Evolutionary conservation across 2,329 filamentous ascomycete species (phyloP).

Genomic region (Alternaria conjuncta): DNA sequence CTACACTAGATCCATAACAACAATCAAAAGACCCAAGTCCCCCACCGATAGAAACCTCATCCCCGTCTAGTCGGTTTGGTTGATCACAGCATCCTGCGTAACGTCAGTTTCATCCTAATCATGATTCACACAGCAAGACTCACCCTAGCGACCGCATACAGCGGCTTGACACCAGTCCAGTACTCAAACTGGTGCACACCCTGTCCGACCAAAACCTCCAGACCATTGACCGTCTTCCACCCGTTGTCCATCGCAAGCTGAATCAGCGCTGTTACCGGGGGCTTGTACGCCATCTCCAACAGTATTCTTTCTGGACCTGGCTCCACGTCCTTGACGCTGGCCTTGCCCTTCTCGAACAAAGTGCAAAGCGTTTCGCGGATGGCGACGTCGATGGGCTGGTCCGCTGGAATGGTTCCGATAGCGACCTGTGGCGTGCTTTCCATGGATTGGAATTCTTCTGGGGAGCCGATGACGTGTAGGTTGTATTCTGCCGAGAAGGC

Average conservation of each 20-base stretch:
- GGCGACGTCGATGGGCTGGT: slow-evolving; percentile 76
- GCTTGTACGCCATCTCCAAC: slow-evolving; percentile 97
- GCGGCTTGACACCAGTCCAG: slow-evolving; percentile 81
- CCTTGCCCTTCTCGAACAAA: slow-evolving; percentile 54
- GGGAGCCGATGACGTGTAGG: slow-evolving; percentile 61
- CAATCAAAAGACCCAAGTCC: background rate
- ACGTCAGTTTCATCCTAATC: slow-evolving; percentile 4
- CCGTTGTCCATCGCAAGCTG: slow-evolving; percentile 76
- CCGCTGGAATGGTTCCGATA: slow-evolving; percentile 89
- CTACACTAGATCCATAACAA: background rate
- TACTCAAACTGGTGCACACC: slow-evolving; percentile 83
- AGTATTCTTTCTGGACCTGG: slow-evolving; percentile 60
- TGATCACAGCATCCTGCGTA: slow-evolving; percentile 24
- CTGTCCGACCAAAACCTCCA: slow-evolving; percentile 89
- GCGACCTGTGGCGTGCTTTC: slow-evolving; percentile 69
- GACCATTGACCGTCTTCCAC: slow-evolving; percentile 83
- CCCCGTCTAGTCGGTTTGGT: slow-evolving; percentile 10
- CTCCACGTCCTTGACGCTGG: slow-evolving; percentile 14
- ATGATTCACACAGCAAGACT: slow-evolving; percentile 27
- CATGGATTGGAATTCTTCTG: slow-evolving; percentile 54
- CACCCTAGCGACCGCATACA: slow-evolving; percentile 73
- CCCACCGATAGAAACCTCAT: background rate
- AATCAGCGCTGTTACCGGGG: slow-evolving; percentile 82
- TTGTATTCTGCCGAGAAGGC: slow-evolving; percentile 78
- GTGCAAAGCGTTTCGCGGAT: slow-evolving; percentile 70